These are phyloP conservation scores for Nosema muscidifuracis DNA, from an alignment of 371 early-diverging fungal genomes.

Conservation along the genomic window DNA sequence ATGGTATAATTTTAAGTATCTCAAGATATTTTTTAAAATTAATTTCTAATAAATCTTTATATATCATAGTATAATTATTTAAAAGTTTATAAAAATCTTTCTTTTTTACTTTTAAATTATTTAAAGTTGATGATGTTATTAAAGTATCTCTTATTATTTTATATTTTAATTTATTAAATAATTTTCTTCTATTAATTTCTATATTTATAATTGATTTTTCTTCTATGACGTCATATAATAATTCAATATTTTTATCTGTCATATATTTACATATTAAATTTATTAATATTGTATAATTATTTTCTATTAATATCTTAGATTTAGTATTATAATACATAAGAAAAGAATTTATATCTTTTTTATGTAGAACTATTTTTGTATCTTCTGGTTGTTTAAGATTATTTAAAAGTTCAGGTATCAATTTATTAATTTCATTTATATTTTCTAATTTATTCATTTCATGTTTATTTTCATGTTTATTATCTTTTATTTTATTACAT, in stretches of 20 bases:
- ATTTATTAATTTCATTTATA: not conserved
- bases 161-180: not conserved
- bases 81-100: not conserved
- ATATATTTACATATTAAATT: not conserved
- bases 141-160: slow-evolving; percentile 5
- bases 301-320: not conserved
- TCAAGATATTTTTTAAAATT: slow-evolving; percentile 12
- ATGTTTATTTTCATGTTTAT: not conserved
- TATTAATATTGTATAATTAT: not conserved
- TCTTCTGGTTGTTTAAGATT: no score
- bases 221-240: not conserved
- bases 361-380: not conserved
- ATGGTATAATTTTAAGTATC: not conserved
- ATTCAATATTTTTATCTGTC: not conserved
- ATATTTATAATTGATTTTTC: not conserved
- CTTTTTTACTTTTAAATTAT: slow-evolving; percentile 1
- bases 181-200: slow-evolving; percentile 1
- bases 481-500: no score
- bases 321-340: not conserved
- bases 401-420: not conserved
- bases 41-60: not conserved
- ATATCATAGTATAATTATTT: not conserved
- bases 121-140: not conserved
- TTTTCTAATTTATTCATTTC: no score
- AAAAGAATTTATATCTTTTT: not conserved